Base-by-base conservation (phyloP, 2,329 filamentous ascomycete genomes). In the Chaetoscypha palmicola region DNA sequence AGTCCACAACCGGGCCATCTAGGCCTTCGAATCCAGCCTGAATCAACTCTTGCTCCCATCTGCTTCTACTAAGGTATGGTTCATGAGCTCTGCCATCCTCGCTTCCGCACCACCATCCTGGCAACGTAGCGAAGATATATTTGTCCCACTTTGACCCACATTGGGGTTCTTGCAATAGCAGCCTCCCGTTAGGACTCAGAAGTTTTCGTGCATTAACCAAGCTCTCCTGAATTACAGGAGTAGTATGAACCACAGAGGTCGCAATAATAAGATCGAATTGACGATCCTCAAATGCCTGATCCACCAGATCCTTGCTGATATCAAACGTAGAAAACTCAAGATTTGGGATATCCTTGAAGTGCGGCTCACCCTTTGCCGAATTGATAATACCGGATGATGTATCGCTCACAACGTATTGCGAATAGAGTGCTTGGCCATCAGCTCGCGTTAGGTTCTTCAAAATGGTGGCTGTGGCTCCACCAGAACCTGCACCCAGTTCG, bases 231-330 rank as follows among this genome's bases (percentile, higher is more conserved):
- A 59, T 20, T 8, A 9, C 41, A 3, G 45, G 44, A 10, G 55
- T 60, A 3, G 53, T 54, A 38, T 58, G 53, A 2, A 59, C 24
- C 14, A 59, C 56, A 40, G 57, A 56, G 2, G 49, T 10, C 1
- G 58, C 55, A 41, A 60, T 33, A 9, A 60, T 53, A 17, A 60
- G 38, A 44, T 60, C 58, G 44, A 49, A 68, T 1, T 43, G 43
- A 3, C 50, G 54, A 0, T 45, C 53, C 31, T 59, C 56, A 30
- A 61, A 66, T 12, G 63, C 64, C 43, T 67, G 64, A 3, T 45
- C 41, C 1, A 28, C 40, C 2, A 59, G 57, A 26, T 61, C 54
- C 17, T 53, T 44, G 22, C 58, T 55, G 23, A 66, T 60, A 45
- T 67, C 59, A 5, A 66, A 56, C n/a, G n/a, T n/a, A n/a, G n/a